Conservation (phyloP, 345 rosid species). For the Salix dunnii region DNA sequence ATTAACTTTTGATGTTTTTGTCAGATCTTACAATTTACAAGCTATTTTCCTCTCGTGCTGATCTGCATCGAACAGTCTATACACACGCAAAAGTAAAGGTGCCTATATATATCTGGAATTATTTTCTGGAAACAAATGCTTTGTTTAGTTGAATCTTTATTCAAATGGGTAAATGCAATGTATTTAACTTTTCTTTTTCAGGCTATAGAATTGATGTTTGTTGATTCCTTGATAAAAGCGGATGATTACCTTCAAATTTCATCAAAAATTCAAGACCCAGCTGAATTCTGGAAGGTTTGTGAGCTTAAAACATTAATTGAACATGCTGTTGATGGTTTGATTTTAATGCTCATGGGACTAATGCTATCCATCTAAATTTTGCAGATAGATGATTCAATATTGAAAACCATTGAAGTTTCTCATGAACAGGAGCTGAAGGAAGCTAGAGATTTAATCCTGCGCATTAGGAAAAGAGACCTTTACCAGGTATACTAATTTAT, state of each 20-base stretch:
- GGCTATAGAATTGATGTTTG: constrained; percentile 33
- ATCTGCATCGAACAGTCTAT: constrained; percentile 29
- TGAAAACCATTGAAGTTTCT: constrained; percentile 23
- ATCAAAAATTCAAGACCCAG: constrained; percentile 18
- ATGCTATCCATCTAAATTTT: not conserved
- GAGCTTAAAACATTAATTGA: not conserved
- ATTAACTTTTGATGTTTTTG: not conserved
- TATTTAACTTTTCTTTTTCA: constrained; percentile 6
- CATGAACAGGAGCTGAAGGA: constrained; percentile 16
- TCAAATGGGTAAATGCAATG: not conserved
- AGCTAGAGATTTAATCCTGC: constrained; percentile 24
- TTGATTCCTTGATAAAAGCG: constrained; percentile 24
- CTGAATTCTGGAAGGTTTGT: constrained; percentile 22
- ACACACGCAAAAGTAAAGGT: constrained; percentile 33
- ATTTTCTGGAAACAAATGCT: not conserved
- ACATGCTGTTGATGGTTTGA: not conserved
- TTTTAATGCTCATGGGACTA: not conserved
- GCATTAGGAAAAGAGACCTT: constrained; percentile 26
- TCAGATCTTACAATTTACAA: constrained; percentile 26
- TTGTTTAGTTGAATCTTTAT: not conserved
- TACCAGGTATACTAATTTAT: constrained; percentile 15
- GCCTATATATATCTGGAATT: not conserved
- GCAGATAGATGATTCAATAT: constrained; percentile 30
- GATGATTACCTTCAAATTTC: constrained; percentile 18
- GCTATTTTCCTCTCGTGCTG: constrained; percentile 28